These are phyloP conservation scores for Aspergillus quadrilineatus DNA, from an alignment of 2,329 filamentous ascomycete genomes.

Conservation along the genomic window DNA sequence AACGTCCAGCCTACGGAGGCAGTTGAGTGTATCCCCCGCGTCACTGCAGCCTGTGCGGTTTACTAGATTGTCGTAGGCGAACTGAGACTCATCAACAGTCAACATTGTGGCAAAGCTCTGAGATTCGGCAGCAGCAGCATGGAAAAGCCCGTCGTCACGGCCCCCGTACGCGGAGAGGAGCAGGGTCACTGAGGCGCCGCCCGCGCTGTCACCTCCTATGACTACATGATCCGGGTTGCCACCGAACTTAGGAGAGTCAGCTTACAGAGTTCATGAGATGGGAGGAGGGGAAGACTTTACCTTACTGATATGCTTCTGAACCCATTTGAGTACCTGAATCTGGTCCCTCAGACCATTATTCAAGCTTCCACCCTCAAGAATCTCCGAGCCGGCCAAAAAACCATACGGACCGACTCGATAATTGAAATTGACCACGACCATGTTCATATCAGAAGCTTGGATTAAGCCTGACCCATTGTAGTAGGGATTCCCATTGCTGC, in stretches of 20 bases:
- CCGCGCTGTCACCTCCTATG: constrained; percentile 67
- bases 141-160: constrained; percentile 50
- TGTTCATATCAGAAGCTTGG: constrained; percentile 56
- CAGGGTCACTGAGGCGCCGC: constrained; percentile 62
- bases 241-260: constrained; percentile 54
- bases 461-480: constrained; percentile 64
- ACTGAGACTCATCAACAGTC: constrained; percentile 51
- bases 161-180: constrained; percentile 59
- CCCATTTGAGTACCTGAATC: constrained; percentile 67
- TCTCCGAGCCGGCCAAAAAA: constrained; percentile 63
- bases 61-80: constrained; percentile 53
- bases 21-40: constrained; percentile 45
- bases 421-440: constrained; percentile 71
- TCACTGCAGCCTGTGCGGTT: constrained; percentile 49
- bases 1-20: constrained; percentile 49
- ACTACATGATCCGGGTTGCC: constrained; percentile 68
- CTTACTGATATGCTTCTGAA: constrained; percentile 61
- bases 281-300: constrained; percentile 27
- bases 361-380: constrained; percentile 50
- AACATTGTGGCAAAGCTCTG: constrained; percentile 53
- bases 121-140: constrained; percentile 55
- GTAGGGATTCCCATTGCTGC: constrained; percentile 57
- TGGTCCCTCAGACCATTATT: constrained; percentile 73
- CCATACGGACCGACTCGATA: constrained; percentile 75
- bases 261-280: not conserved